Evolutionary conservation across 1,284 basidiomycete species (phyloP), one percentile per base, ranked within the genome.

Genomic region (Pascua sp.): DNA sequence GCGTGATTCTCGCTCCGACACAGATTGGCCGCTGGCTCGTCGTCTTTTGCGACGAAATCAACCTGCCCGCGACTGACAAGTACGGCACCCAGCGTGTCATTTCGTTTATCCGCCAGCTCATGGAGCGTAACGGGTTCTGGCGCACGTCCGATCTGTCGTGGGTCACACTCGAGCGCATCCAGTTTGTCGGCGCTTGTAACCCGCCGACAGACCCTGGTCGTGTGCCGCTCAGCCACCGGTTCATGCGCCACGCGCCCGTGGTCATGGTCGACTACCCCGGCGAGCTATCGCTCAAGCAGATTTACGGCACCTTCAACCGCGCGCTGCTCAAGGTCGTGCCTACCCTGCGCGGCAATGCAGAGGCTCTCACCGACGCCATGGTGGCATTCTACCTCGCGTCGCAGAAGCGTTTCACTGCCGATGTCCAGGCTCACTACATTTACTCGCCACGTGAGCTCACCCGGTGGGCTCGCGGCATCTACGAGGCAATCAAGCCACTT

Each of bases 191-290:
- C 39, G 96, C 96, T 47, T 99, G 96, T 79, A 99, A 99, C 72
- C 96, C 96, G 18, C 97, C 96, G 0, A 99, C 96, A n/a, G 96
- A 99, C 80, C 94, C 96, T 44, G 96, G 96, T 54, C 91, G 96
- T 77, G 94, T 98, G n/a, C 92, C 95, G 39, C 86, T 99, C 57
- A 94, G 86, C 61, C 93, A 96, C 74, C 86, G 96, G 62, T 98
- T 98, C 86, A 82, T 98, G 59, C 89, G 96, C 10, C 97, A 99
- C 77, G 94, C 95, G 0, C 96, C 96, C 0, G 82, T 99, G n/a
- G 85, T 99, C 72, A 98, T 98, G 95, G 96, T 99, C 55, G 96
- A 98, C 75, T 98, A 99, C 76, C 96, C 96, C 10, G 96, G 95
- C 57, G 91, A 96, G 76, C 81, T 94, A 12, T 98, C 96, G 10